A percentile compares a stretch with the other conserved stretches of the same genome.
These are phyloP conservation scores for Kandelia obovata DNA, from an alignment of 345 rosid species.

Conservation along the genomic window DNA sequence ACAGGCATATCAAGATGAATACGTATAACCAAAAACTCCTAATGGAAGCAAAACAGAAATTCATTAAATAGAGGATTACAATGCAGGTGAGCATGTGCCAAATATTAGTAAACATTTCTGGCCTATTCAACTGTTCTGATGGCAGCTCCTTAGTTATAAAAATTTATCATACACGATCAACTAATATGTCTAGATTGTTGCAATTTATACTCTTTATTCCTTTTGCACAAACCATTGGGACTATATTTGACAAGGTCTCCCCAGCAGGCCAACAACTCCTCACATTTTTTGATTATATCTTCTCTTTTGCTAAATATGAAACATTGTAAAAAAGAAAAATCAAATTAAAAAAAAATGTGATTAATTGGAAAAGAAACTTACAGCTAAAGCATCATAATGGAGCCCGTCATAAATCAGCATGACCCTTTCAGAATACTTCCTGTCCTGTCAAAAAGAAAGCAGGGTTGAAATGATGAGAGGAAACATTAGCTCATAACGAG, in stretches of 20 bases:
- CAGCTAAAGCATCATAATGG: slow-evolving; percentile 93
- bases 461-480: background rate
- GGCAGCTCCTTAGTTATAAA: background rate
- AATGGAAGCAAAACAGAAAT: background rate
- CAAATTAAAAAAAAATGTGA: background rate
- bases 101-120: background rate
- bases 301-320: background rate
- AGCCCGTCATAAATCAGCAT: slow-evolving; percentile 94
- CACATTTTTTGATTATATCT: background rate
- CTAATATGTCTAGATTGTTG: background rate
- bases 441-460: slow-evolving; percentile 46
- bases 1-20: slow-evolving; percentile 4
- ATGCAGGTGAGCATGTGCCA: background rate
- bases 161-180: background rate
- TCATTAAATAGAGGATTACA: too few relatives aligned
- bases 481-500: background rate
- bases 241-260: too few relatives aligned
- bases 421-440: slow-evolving; percentile 63
- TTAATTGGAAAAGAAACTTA: slow-evolving; percentile 35
- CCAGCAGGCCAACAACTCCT: too few relatives aligned
- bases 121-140: background rate
- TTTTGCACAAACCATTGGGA: too few relatives aligned
- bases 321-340: background rate
- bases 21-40: background rate
- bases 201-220: too few relatives aligned